phyloP scores from a whole-genome alignment of 306 rosid genomes.

The Gleditsia sinensis region DNA sequence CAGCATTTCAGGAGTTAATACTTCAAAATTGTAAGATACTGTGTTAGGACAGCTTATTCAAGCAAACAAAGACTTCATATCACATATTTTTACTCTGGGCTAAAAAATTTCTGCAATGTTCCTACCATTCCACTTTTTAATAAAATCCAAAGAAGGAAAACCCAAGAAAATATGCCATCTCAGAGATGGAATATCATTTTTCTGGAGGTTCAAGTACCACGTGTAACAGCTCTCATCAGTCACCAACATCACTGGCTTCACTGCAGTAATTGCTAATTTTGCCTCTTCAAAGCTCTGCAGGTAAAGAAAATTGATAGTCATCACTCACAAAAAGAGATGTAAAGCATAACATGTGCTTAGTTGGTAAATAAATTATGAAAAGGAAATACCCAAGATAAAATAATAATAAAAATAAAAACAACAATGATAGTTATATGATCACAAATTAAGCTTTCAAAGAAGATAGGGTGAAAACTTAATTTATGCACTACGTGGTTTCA shows the following conservation, averaged over 20 bases:
- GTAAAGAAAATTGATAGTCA: background rate
- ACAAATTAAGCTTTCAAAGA: background rate
- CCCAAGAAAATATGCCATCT: slow-evolving; percentile 66
- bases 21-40: slow-evolving; percentile 42
- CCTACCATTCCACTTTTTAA: slow-evolving; percentile 49
- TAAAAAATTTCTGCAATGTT: slow-evolving; percentile 12
- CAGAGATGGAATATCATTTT: slow-evolving; percentile 54
- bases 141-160: slow-evolving; percentile 46
- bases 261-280: slow-evolving; percentile 58
- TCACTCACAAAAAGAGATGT: background rate
- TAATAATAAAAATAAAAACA: background rate
- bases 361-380: background rate
- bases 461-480: background rate
- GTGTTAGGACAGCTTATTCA: slow-evolving; percentile 15
- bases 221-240: slow-evolving; percentile 59
- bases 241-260: slow-evolving; percentile 76
- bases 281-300: slow-evolving; percentile 78
- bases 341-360: slow-evolving; percentile 17
- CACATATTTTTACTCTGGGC: background rate
- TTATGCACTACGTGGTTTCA: background rate
- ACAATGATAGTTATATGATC: background rate
- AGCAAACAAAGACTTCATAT: background rate
- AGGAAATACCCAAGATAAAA: background rate
- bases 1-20: slow-evolving; percentile 54
- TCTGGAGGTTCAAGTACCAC: slow-evolving; percentile 63